Percentiles rank a stretch among this genome's conserved stretches.
phyloP scores from a whole-genome alignment of 495 filamentous ascomycete species.

The Penicillium parvum region DNA sequence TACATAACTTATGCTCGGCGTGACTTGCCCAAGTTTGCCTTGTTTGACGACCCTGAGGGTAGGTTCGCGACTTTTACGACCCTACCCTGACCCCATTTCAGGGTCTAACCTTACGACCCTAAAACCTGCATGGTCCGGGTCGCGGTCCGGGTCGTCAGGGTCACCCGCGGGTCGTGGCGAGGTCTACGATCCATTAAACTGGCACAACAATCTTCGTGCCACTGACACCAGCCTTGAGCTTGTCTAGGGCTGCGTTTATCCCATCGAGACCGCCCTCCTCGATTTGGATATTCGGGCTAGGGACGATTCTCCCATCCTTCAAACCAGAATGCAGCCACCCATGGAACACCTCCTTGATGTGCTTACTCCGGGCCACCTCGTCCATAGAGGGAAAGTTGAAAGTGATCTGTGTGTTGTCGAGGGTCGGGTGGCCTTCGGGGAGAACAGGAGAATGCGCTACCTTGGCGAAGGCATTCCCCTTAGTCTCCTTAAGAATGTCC shows the following conservation, averaged over 20 bases:
- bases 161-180: too few relatives aligned
- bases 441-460: constrained; percentile 12
- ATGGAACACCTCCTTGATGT: constrained; percentile 6
- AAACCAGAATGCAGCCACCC: constrained; percentile 12
- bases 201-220: constrained; percentile 17
- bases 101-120: too few relatives aligned
- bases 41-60: too few relatives aligned
- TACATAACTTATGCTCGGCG: too few relatives aligned
- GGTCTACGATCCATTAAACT: too few relatives aligned
- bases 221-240: constrained; percentile 18
- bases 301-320: constrained; percentile 6
- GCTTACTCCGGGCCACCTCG: constrained; percentile 1
- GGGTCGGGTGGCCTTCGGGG: constrained; percentile 8
- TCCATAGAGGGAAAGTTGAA: constrained; percentile 8
- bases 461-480: constrained; percentile 1
- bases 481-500: constrained; percentile 7
- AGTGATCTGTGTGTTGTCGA: too few relatives aligned
- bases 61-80: too few relatives aligned
- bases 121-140: too few relatives aligned
- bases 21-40: too few relatives aligned
- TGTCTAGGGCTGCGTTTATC: constrained; percentile 15
- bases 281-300: constrained; percentile 18
- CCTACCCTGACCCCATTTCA: too few relatives aligned
- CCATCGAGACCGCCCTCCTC: constrained; percentile 14
- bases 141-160: too few relatives aligned